Evolutionary conservation across 2,329 filamentous ascomycete species (phyloP), one percentile per base, ranked within the genome.

Genomic region (Stachybotrys chartarum): DNA sequence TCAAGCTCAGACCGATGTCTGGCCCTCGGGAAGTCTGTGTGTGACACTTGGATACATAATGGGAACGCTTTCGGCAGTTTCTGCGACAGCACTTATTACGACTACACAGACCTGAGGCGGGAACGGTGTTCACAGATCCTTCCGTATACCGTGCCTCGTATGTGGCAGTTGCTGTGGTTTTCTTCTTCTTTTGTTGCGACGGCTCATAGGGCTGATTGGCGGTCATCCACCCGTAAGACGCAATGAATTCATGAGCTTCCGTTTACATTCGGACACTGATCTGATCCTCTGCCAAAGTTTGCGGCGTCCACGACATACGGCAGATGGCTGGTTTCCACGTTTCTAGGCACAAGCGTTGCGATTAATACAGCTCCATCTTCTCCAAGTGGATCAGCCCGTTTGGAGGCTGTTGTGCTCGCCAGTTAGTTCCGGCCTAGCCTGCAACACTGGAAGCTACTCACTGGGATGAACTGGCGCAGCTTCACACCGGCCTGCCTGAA

Each of bases 401-500:
- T 1, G 81, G 77, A 30, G 84, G 83, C 84, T 87, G 63, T 35
- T 8, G 11, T 12, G 31, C 16, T 16, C 31, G 32, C 39, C 30
- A 52, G 50, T 42, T 10, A 52, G 8, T 31, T n/a, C 17, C 14
- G 31, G 53, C 44, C 56, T 52, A 60, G 35, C 42, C 39, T 18
- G 8, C 32, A 51, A 51, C 32, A 47, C 53, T 54, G 32, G 51
- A 46, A 59, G 30, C 55, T 39, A 81, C 85, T 75, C 71, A 92
- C 89, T 58, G 91, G 90, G 59, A 86, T 87, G 68, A 96, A 97
- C 70, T 97, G 92, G 63, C 94, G 82, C 65, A 99, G 73, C 58
- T 81, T 83, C 17, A 97, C 89, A 1, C 93, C 93, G 7, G 91
- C 91, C 69, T 91, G 84, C 56, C 83, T 77, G 62, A 99, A 89